Conservation (phyloP, 2,329 filamentous ascomycete species). For the Fusarium odoratissimum region DNA sequence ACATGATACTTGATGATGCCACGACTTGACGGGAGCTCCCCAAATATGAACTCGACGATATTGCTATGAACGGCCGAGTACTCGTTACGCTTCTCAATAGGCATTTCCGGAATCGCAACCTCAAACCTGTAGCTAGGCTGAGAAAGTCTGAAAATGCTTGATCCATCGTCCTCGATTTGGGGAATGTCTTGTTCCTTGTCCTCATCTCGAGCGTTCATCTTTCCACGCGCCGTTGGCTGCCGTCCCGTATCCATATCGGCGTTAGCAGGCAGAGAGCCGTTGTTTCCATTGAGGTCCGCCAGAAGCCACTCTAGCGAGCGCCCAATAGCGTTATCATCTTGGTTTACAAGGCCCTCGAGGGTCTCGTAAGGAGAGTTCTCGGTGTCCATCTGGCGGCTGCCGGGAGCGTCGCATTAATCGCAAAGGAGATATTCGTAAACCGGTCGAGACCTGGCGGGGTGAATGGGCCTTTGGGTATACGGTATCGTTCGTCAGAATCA, state of each 20-base stretch:
- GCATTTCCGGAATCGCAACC: conserved; percentile 47
- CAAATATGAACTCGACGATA: conserved; percentile 52
- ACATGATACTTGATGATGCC: conserved; percentile 50
- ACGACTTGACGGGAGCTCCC: conserved; percentile 43
- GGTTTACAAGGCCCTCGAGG: neutral
- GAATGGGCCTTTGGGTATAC: neutral
- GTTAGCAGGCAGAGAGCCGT: neutral
- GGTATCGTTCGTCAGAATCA: neutral
- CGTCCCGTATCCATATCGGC: neutral
- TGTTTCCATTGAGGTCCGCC: conserved; percentile 2
- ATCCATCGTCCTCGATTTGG: neutral
- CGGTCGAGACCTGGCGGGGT: conserved; percentile 12
- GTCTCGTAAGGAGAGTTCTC: conserved; percentile 22
- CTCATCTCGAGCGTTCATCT: neutral
- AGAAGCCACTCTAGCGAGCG: conserved; percentile 17
- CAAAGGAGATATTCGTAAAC: neutral
- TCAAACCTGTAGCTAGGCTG: conserved; percentile 40
- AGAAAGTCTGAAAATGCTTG: neutral
- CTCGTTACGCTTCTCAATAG: conserved; percentile 42
- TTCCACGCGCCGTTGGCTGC: neutral
- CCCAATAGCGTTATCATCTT: conserved; percentile 12
- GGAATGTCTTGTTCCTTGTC: neutral
- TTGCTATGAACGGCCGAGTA: conserved; percentile 51
- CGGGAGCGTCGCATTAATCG: conserved; percentile 4
- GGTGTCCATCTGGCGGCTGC: conserved; percentile 28